Conservation (phyloP, 106 monocot genomes). For the Allium sativum region DNA sequence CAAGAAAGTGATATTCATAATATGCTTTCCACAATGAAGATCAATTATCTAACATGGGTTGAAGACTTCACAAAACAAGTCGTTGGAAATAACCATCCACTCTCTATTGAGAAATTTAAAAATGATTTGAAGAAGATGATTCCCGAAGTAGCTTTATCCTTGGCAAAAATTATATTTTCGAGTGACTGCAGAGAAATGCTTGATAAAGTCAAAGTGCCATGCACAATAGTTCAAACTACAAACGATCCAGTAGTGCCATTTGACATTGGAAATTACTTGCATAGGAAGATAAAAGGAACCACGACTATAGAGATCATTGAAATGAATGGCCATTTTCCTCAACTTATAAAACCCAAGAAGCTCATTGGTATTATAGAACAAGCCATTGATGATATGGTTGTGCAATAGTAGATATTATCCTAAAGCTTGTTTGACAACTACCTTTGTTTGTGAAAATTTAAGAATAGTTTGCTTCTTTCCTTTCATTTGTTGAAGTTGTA, state of each 20-base stretch:
- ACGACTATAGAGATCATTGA: not conserved
- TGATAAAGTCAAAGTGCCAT: slow-evolving; percentile 3
- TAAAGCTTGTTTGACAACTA: no score
- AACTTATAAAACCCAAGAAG: not conserved
- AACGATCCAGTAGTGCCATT: not conserved
- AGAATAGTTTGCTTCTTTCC: no score
- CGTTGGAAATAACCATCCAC: not conserved
- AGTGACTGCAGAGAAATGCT: not conserved
- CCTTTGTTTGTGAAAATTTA: no score
- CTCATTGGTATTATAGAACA: slow-evolving; percentile 4
- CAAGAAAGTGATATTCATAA: not conserved
- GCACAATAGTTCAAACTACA: slow-evolving; percentile 3
- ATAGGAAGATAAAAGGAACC: slow-evolving; percentile 3
- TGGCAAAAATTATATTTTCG: not conserved
- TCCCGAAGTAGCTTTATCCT: not conserved
- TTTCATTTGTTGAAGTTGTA: no score
- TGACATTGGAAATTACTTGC: not conserved
- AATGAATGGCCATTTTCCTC: slow-evolving; percentile 1
- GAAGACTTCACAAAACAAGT: not conserved
- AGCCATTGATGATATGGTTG: not conserved
- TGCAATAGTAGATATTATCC: no score
- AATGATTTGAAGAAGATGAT: not conserved
- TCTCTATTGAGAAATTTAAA: not conserved
- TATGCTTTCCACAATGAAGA: not conserved
- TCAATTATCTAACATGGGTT: slow-evolving; percentile 1